phyloP scores from a whole-genome alignment of 495 filamentous ascomycete genomes.

The Massariosphaeria phaeospora region DNA sequence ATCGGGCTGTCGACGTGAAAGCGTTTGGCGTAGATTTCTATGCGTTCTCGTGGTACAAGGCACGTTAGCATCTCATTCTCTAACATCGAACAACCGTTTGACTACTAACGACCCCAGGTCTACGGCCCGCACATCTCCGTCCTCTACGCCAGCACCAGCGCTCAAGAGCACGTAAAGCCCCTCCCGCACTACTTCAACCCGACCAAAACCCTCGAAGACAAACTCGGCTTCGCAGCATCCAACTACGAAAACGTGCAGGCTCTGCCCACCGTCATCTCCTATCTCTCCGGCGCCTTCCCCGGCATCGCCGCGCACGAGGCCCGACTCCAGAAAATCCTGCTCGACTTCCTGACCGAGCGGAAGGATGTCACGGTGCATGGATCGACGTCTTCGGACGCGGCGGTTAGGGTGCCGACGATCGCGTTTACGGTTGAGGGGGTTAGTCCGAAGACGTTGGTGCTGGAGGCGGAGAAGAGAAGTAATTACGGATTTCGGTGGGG shows the following conservation, averaged over 20 bases:
- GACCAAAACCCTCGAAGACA: conserved; percentile 51
- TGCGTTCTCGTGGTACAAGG: conserved; percentile 71
- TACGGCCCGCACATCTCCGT: conserved; percentile 67
- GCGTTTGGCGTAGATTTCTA: conserved; percentile 67
- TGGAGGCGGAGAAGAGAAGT: conserved; percentile 53
- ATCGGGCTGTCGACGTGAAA: conserved; percentile 60
- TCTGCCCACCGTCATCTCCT: conserved; percentile 53
- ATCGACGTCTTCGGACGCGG: conserved; percentile 43
- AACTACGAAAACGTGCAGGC: conserved; percentile 62
- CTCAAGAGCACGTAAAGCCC: conserved; percentile 48
- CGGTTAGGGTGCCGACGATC: conserved; percentile 56
- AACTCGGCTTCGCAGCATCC: conserved; percentile 60
- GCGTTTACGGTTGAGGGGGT: conserved; percentile 59
- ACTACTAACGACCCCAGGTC: conserved; percentile 40
- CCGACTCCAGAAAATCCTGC: conserved; percentile 52
- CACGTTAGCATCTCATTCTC: conserved; percentile 15
- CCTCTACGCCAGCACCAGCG: conserved; percentile 54
- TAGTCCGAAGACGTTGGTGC: conserved; percentile 55
- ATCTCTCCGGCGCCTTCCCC: conserved; percentile 51
- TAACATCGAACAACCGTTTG: neutral
- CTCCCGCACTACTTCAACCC: conserved; percentile 68
- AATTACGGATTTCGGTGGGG: conserved; percentile 62
- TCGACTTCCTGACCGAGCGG: conserved; percentile 50
- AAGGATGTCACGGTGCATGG: conserved; percentile 55
- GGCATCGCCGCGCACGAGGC: conserved; percentile 55